Evolutionary conservation across 768 basidiomycete species (phyloP).

Genomic region (Podaxis mareebaensis): DNA sequence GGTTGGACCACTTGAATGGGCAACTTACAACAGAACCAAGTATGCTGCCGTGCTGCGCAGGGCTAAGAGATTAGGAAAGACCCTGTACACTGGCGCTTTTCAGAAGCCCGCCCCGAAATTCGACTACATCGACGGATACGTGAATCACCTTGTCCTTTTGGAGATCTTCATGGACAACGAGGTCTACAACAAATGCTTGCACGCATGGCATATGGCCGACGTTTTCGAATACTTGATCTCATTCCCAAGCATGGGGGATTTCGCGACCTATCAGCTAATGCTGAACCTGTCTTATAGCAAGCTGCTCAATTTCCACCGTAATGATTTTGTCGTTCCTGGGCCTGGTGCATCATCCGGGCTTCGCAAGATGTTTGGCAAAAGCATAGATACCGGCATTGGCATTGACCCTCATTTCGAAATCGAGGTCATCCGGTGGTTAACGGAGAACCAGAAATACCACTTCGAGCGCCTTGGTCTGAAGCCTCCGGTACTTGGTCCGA

Average conservation of each 20-base stretch:
- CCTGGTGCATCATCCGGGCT: constrained; percentile 68
- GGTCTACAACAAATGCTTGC: constrained; percentile 47
- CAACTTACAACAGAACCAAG: constrained; percentile 47
- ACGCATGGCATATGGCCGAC: constrained; percentile 59
- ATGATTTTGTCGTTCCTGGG: constrained; percentile 72
- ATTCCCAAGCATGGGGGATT: constrained; percentile 75
- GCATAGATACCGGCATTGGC: constrained; percentile 31
- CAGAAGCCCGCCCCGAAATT: constrained; percentile 69
- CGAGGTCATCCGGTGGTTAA: constrained; percentile 66
- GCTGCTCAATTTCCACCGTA: constrained; percentile 59
- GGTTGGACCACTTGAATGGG: constrained; percentile 64
- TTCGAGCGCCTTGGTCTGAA: constrained; percentile 59
- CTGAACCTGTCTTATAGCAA: constrained; percentile 58
- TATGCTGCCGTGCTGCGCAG: constrained; percentile 55
- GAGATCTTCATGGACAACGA: constrained; percentile 59
- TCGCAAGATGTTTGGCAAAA: constrained; percentile 61
- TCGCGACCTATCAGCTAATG: constrained; percentile 70
- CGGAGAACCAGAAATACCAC: constrained; percentile 56
- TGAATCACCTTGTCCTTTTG: constrained; percentile 65
- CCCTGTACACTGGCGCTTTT: constrained; percentile 73
- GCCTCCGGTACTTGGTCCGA: constrained; percentile 52
- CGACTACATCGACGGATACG: constrained; percentile 44
- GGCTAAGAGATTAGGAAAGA: constrained; percentile 34
- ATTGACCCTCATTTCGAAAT: constrained; percentile 43
- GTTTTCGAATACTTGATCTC: constrained; percentile 58